phyloP scores from a whole-genome alignment of 176 grass and related monocot species.

The Avena atlantica region DNA sequence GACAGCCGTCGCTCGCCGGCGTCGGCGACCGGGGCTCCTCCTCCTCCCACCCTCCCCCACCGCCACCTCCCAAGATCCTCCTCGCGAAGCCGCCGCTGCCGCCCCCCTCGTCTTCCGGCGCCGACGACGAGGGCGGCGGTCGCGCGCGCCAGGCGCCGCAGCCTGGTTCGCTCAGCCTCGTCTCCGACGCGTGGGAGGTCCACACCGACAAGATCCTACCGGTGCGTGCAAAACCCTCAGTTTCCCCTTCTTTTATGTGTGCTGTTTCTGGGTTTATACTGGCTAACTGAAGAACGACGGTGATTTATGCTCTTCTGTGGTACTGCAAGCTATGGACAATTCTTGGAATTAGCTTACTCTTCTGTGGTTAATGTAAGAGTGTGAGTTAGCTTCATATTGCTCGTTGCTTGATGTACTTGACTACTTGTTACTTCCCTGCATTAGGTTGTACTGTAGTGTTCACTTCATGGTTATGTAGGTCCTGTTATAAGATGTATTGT shows the following conservation, averaged over 20 bases:
- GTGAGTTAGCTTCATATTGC: background rate
- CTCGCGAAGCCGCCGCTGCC: conserved; percentile 68
- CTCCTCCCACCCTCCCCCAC: conserved; percentile 54
- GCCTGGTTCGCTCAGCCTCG: conserved; percentile 67
- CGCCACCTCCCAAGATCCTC: conserved; percentile 83
- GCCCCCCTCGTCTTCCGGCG: conserved; percentile 40
- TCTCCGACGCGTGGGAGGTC: conserved; percentile 82
- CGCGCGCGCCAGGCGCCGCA: conserved; percentile 63
- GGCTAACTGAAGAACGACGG: background rate
- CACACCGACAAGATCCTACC: conserved; percentile 84
- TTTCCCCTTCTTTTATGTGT: background rate
- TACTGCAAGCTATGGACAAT: background rate
- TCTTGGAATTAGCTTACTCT: background rate
- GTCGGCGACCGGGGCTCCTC: conserved; percentile 36
- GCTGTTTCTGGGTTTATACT: background rate
- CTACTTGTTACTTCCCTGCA: background rate
- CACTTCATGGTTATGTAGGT: background rate
- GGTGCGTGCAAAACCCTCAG: conserved; percentile 38
- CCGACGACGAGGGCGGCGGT: conserved; percentile 46
- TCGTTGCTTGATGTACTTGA: background rate
- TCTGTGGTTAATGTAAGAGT: background rate
- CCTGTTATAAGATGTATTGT: background rate
- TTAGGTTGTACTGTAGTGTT: background rate
- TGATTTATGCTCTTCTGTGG: background rate
- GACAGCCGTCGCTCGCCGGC: background rate